A percentile compares a stretch with the other conserved stretches of the same genome.
Evolutionary conservation across 1,284 basidiomycete genomes (phyloP).

Genomic region (Irpex lacteus): DNA sequence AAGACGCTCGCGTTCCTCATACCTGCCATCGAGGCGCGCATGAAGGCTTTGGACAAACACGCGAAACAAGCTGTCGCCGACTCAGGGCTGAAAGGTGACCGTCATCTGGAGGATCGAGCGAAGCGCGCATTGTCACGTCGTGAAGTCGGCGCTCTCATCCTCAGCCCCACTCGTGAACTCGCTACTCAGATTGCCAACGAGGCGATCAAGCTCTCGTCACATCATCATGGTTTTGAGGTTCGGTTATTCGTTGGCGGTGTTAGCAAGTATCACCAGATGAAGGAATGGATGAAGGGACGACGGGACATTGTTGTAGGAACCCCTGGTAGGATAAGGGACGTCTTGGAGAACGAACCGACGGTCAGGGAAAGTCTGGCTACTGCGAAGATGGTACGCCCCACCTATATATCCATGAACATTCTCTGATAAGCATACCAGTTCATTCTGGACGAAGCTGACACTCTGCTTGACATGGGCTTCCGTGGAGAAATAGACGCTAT

Average conservation of each 20-base stretch:
- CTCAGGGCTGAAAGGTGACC: slow-evolving; percentile 36
- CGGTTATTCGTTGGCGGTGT: slow-evolving; percentile 83
- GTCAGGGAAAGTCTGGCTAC: slow-evolving; percentile 53
- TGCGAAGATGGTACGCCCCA: slow-evolving; percentile 54
- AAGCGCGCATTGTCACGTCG: slow-evolving; percentile 37
- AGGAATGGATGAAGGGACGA: slow-evolving; percentile 60
- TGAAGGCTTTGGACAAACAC: slow-evolving; percentile 45
- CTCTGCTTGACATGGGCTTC: slow-evolving; percentile 96
- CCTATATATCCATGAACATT: not conserved
- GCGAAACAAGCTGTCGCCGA: slow-evolving; percentile 39
- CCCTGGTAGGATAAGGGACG: slow-evolving; percentile 85
- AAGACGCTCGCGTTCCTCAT: slow-evolving; percentile 92
- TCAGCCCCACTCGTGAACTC: slow-evolving; percentile 93
- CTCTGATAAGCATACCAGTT: slow-evolving; percentile 47
- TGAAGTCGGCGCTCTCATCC: slow-evolving; percentile 76
- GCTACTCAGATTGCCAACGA: slow-evolving; percentile 94
- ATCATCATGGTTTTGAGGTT: slow-evolving; percentile 69
- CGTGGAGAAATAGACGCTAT: slow-evolving; percentile 85
- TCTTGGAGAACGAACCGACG: slow-evolving; percentile 63
- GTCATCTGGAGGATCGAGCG: slow-evolving; percentile 29
- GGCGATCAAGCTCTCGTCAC: slow-evolving; percentile 65
- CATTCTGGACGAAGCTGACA: slow-evolving; percentile 95
- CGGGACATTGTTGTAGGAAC: slow-evolving; percentile 93
- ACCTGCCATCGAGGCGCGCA: slow-evolving; percentile 80
- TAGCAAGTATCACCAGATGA: slow-evolving; percentile 64